Conservation (phyloP, 352 stramenopile genomes). For the Phytophthora brassicae region DNA sequence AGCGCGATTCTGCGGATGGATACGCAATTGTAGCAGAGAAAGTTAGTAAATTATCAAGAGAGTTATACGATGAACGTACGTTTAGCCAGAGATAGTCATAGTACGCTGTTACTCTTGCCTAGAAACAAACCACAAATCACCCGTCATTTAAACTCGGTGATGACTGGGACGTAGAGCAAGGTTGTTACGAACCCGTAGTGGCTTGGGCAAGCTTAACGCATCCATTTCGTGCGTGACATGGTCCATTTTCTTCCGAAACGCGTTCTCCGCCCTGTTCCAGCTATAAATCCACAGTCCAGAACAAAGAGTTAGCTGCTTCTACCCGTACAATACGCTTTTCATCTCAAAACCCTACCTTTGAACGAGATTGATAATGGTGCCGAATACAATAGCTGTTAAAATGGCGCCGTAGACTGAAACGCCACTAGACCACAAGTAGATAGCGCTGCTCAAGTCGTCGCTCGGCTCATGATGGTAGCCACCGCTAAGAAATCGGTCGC, state of each 20-base stretch:
- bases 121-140: background rate
- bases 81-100: constrained; percentile 79
- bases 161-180: background rate
- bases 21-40: background rate
- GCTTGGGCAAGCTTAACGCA: constrained; percentile 50
- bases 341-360: constrained; percentile 36
- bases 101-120: constrained; percentile 58
- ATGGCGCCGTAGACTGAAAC: constrained; percentile 51
- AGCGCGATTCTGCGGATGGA: constrained; percentile 39
- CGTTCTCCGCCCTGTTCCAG: constrained; percentile 62
- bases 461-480: constrained; percentile 32
- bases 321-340: background rate
- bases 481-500: constrained; percentile 52
- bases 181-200: constrained; percentile 39
- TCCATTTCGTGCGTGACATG: constrained; percentile 72
- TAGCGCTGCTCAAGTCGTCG: constrained; percentile 17
- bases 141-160: background rate
- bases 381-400: constrained; percentile 50
- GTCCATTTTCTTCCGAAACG: constrained; percentile 76
- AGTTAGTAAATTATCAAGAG: background rate
- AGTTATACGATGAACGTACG: constrained; percentile 19
- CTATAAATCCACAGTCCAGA: constrained; percentile 22
- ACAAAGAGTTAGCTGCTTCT: background rate
- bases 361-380: constrained; percentile 59
- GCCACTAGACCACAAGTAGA: constrained; percentile 49